Percentiles rank a stretch among this genome's conserved stretches.
These are phyloP conservation scores for Rhizophlyctis rosea DNA, from an alignment of 192 early-diverging fungal genomes.

Conservation along the genomic window DNA sequence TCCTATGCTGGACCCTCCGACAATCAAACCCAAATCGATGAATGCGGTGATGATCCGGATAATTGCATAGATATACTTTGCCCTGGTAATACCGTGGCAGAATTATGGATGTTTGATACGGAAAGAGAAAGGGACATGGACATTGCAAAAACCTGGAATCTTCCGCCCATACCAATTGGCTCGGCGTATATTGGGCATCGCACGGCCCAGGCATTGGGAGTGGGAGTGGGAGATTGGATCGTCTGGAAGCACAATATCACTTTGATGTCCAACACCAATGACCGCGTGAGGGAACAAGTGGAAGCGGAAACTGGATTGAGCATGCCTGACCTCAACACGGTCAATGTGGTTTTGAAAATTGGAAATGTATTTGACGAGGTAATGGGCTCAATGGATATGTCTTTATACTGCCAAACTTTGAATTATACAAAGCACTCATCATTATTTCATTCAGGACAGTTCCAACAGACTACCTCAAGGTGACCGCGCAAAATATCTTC, in stretches of 20 bases:
- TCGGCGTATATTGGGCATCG: neutral
- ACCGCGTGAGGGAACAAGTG: neutral
- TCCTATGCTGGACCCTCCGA: slow-evolving; percentile 10
- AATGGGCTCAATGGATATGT: neutral
- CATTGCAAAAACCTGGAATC: slow-evolving; percentile 12
- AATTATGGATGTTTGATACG: slow-evolving; percentile 24
- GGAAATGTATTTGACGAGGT: slow-evolving; percentile 9
- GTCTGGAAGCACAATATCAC: slow-evolving; percentile 2
- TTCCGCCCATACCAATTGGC: slow-evolving; percentile 13
- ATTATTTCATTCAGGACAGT: neutral
- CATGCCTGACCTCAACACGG: slow-evolving; percentile 3
- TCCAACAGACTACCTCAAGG: slow-evolving; percentile 24
- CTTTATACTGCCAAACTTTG: neutral
- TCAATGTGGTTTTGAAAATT: slow-evolving; percentile 12
- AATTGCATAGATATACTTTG: slow-evolving; percentile 11
- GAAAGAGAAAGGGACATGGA: neutral
- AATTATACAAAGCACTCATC: too few species aligned
- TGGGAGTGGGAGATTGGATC: slow-evolving; percentile 20
- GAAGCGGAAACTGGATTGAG: neutral
- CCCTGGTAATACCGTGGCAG: neutral
- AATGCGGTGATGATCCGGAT: slow-evolving; percentile 5
- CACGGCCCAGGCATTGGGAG: slow-evolving; percentile 1
- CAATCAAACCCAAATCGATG: neutral
- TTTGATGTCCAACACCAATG: neutral
- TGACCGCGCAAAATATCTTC: neutral